Evolutionary conservation across 2,329 filamentous ascomycete genomes (phyloP).

Genomic region (Fusarium palustre): DNA sequence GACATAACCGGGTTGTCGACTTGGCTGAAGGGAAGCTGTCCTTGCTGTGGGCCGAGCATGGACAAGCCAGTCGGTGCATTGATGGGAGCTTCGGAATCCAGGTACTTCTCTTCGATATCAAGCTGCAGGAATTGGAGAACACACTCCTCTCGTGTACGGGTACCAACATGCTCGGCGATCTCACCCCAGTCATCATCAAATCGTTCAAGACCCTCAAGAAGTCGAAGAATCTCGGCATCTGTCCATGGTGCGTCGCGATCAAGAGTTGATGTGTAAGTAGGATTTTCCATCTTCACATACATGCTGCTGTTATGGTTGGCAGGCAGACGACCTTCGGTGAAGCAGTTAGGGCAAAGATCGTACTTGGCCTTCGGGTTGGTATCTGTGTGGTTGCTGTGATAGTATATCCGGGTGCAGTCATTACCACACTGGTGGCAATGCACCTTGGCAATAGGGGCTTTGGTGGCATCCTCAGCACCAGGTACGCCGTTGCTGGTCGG

Average conservation of each 20-base stretch:
- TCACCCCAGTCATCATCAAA: slow-evolving; percentile 97
- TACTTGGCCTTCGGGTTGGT: slow-evolving; percentile 77
- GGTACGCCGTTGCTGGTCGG: slow-evolving; percentile 73
- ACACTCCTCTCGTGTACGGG: slow-evolving; percentile 93
- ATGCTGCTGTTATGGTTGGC: slow-evolving; percentile 81
- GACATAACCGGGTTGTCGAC: slow-evolving; percentile 97
- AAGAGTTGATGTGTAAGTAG: slow-evolving; percentile 79
- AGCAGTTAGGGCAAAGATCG: slow-evolving; percentile 93
- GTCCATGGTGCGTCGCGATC: slow-evolving; percentile 92
- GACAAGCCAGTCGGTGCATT: slow-evolving; percentile 69
- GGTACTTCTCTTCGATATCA: slow-evolving; percentile 97
- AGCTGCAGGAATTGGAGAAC: slow-evolving; percentile 96
- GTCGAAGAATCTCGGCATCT: slow-evolving; percentile 86
- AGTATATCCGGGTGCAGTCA: slow-evolving; percentile 79
- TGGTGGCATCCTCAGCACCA: slow-evolving; percentile 70
- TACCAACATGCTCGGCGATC: slow-evolving; percentile 91
- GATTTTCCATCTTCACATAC: slow-evolving; percentile 90
- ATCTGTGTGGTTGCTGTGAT: slow-evolving; percentile 68
- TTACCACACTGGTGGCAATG: slow-evolving; percentile 93
- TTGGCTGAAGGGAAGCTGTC: slow-evolving; percentile 89
- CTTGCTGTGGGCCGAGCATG: slow-evolving; percentile 77
- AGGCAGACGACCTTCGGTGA: slow-evolving; percentile 85
- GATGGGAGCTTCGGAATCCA: slow-evolving; percentile 76
- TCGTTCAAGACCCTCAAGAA: slow-evolving; percentile 90
- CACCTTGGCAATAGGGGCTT: slow-evolving; percentile 74